These are phyloP conservation scores for Chrysoporthe austroafricana DNA, from an alignment of 2,329 filamentous ascomycete species.

Conservation along the genomic window DNA sequence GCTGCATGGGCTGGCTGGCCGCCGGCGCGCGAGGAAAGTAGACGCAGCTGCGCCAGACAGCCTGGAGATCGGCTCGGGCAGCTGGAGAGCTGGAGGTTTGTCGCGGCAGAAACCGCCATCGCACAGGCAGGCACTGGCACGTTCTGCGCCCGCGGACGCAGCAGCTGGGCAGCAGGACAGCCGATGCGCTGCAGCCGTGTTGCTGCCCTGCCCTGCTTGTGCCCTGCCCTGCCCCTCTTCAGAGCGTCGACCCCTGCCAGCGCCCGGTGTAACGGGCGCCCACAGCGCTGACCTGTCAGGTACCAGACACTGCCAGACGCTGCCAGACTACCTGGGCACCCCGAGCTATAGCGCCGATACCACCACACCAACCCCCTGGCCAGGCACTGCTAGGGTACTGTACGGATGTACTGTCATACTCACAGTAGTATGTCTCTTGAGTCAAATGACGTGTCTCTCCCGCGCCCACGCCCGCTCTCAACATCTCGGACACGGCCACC, in stretches of 20 bases:
- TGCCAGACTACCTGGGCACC: background rate
- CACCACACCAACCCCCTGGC: background rate
- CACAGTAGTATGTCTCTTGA: background rate
- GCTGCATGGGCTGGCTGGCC: background rate
- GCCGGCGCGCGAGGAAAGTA: background rate
- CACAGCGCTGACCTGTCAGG: constrained; percentile 2
- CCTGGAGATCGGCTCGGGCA: background rate
- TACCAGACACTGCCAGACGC: background rate
- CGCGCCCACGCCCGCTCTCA: too few relatives aligned
- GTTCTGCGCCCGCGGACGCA: background rate
- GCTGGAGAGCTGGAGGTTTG: background rate
- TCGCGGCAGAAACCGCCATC: background rate
- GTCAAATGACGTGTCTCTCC: background rate
- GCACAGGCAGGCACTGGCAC: background rate
- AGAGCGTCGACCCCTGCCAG: background rate
- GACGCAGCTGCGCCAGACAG: background rate
- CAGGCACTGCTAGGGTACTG: background rate
- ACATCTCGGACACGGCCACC: background rate
- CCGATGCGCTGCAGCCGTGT: background rate
- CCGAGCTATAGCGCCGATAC: background rate
- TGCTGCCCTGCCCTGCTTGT: background rate
- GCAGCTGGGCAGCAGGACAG: constrained; percentile 5
- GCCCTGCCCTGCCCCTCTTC: background rate
- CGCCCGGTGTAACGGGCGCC: constrained; percentile 1
- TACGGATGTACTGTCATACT: too few relatives aligned